Evolutionary conservation across 129 eudicot genomes (phyloP), one percentile per base, ranked within the genome.

Genomic region (Erigeron canadensis): DNA sequence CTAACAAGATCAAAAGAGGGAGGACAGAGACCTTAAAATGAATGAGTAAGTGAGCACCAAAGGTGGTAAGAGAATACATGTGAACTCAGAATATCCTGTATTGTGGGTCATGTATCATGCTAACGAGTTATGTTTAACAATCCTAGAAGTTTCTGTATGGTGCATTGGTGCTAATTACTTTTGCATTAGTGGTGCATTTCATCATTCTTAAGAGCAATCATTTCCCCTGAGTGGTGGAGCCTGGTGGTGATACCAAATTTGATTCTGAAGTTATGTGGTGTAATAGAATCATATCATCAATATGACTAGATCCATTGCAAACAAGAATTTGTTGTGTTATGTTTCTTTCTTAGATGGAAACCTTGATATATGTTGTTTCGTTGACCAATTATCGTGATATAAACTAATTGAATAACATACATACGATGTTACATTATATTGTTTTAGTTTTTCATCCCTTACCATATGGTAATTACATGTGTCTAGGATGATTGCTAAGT

Each of bases 151-250:
- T 71, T 53, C 60, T 77, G 17, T 70, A 70, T 63, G 46, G 75
- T 70, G 77, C 72, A 62, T 63, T 63, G 46, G 75, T 70, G 77
- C 72, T 70, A 63, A 70, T 63, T 51, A 54, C 73, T 54, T 70
- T 50, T 71, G 68, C 42, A 54, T 71, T 78, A 71, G 67, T 64
- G 77, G 73, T 71, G 54, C 67, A 71, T 63, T 44, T 42, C 56
- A 71, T 78, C 73, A 64, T 63, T 70, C 58, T 72, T 46, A 53
- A 57, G 43, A 63, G 50, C 77, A 78, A 78, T 78, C 68, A 71
- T 78, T 71, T 71, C 68, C 44, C 44, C 19, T 64, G 53, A 78
- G 82, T 71, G 77, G 77, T 63, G 82, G 61, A 71, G 47, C 82
- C 82, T 44, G 5, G 19, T 42, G 65, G 22, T 43, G 73, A 63